Evolutionary conservation across 352 stramenopile genomes (phyloP).

Genomic region (Globisporangium cederbergense): DNA sequence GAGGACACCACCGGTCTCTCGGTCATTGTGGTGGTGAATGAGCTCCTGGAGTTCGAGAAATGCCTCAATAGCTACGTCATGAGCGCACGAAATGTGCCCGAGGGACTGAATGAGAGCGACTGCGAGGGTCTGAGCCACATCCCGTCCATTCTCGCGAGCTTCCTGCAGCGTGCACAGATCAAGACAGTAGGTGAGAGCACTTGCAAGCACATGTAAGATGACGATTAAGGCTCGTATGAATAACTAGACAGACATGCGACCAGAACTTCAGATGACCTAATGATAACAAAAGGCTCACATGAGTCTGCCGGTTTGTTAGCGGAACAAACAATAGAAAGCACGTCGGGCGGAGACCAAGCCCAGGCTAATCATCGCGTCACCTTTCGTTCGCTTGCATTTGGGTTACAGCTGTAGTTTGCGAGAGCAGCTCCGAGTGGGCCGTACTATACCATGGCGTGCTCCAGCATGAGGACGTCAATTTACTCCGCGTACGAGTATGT

Average conservation of each 20-base stretch:
- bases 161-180: neutral
- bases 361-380: too few species aligned
- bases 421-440: too few species aligned
- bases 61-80: constrained; percentile 6
- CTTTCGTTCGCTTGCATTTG: too few species aligned
- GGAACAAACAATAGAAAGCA: too few species aligned
- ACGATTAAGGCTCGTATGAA: too few species aligned
- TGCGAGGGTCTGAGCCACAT: constrained; percentile 4
- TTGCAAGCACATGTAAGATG: neutral
- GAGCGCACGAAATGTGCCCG: neutral
- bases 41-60: neutral
- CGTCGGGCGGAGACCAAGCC: too few species aligned
- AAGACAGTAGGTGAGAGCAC: neutral
- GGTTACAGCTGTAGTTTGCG: too few species aligned
- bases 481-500: neutral
- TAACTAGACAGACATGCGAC: too few species aligned
- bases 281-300: too few species aligned
- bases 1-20: neutral
- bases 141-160: constrained; percentile 7
- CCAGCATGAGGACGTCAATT: neutral
- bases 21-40: neutral
- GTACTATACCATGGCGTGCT: neutral
- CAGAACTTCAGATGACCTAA: too few species aligned
- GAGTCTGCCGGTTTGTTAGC: too few species aligned
- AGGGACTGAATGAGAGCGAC: neutral